These are phyloP conservation scores for Phymatotrichopsis omnivora DNA, from an alignment of 2,329 filamentous ascomycete species.

Conservation along the genomic window DNA sequence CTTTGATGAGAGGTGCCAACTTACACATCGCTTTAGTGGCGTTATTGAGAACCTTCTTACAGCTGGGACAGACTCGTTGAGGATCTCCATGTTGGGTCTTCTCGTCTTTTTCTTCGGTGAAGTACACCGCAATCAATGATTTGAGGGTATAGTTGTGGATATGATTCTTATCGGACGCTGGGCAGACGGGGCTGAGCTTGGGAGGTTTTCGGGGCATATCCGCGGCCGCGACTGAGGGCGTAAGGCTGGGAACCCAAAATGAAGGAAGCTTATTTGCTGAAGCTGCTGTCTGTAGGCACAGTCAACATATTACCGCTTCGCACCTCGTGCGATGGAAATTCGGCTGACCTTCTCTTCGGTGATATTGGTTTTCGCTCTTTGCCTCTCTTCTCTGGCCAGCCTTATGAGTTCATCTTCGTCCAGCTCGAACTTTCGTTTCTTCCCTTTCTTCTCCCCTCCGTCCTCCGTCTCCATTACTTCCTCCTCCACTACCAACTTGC, in stretches of 20 bases:
- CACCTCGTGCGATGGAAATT: conserved; percentile 4
- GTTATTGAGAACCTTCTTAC: conserved; percentile 73
- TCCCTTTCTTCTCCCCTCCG: conserved; percentile 36
- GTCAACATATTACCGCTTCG: background rate
- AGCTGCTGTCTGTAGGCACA: conserved; percentile 25
- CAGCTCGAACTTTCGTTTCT: conserved; percentile 68
- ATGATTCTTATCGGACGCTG: conserved; percentile 55
- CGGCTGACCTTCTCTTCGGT: conserved; percentile 57
- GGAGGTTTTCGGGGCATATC: conserved; percentile 49
- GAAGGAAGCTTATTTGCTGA: conserved; percentile 50
- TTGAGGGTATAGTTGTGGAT: conserved; percentile 71
- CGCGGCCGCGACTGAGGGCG: conserved; percentile 51
- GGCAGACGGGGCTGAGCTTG: conserved; percentile 65
- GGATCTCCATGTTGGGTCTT: conserved; percentile 40
- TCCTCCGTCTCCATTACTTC: conserved; percentile 28
- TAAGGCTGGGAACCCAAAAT: conserved; percentile 87
- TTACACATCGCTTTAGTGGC: conserved; percentile 62
- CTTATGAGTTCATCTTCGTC: conserved; percentile 65
- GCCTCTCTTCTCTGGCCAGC: conserved; percentile 58
- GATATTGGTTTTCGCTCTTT: conserved; percentile 58
- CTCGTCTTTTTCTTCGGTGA: conserved; percentile 57
- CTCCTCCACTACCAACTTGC: conserved; percentile 39
- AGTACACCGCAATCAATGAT: conserved; percentile 62
- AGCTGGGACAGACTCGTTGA: conserved; percentile 64
- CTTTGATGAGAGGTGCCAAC: conserved; percentile 28